Evolutionary conservation across 179 eudicot genomes (phyloP).

Genomic region (Actinidia arguta): DNA sequence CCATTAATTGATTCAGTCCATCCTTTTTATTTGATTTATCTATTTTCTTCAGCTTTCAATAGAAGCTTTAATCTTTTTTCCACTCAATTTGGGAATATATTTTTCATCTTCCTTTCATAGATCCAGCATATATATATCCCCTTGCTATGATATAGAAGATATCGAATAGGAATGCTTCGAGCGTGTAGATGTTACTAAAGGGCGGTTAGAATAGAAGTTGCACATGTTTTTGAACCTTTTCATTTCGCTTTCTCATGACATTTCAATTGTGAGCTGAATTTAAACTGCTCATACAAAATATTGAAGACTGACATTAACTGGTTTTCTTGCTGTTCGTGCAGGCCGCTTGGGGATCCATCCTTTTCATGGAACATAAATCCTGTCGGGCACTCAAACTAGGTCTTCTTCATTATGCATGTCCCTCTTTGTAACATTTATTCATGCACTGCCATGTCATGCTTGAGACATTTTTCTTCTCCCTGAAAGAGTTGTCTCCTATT

Average conservation of each 20-base stretch:
- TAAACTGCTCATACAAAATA: not conserved
- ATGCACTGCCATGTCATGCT: not conserved
- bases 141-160: not conserved
- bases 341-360: slow-evolving; percentile 83
- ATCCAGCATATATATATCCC: not conserved
- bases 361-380: slow-evolving; percentile 81
- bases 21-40: too few relatives aligned
- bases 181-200: not conserved
- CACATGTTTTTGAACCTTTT: not conserved
- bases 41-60: too few relatives aligned
- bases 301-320: not conserved
- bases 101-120: too few relatives aligned
- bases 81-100: not conserved
- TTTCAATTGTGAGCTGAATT: not conserved
- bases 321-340: slow-evolving; percentile 37
- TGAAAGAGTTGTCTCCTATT: not conserved
- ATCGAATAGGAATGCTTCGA: not conserved
- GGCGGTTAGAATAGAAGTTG: too few relatives aligned
- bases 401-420: not conserved
- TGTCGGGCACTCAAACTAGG: slow-evolving; percentile 41
- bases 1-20: too few relatives aligned
- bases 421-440: not conserved
- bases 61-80: not conserved
- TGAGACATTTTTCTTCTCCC: not conserved
- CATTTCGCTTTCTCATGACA: not conserved